Percentiles rank a stretch among this genome's conserved stretches.
These are phyloP conservation scores for Aspergillus versicolor DNA, from an alignment of 2,329 filamentous ascomycete genomes.

Conservation along the genomic window DNA sequence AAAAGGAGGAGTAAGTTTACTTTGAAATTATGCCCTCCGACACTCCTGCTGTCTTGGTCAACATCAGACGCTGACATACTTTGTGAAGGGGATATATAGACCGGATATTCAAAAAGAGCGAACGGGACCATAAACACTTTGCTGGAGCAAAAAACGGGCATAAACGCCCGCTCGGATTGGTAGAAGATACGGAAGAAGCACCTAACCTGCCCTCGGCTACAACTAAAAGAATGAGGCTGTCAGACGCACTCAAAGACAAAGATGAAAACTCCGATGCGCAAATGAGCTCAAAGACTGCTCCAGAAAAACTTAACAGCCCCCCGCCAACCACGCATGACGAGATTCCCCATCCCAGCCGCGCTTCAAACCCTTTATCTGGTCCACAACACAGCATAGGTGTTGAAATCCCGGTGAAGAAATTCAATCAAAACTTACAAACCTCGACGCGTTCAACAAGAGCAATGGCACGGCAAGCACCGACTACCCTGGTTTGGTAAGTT, in stretches of 20 bases:
- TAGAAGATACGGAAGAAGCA: conserved; percentile 6
- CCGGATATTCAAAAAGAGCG: conserved; percentile 25
- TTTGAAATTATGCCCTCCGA: neutral
- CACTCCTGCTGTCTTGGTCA: neutral
- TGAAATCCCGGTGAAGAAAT: conserved; percentile 32
- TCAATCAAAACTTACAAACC: conserved; percentile 6
- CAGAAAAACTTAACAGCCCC: conserved; percentile 1
- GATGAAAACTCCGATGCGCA: conserved; percentile 12
- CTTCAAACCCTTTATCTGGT: conserved; percentile 12
- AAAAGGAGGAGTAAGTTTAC: conserved; percentile 27
- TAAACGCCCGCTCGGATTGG: conserved; percentile 17
- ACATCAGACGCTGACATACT: conserved; percentile 8
- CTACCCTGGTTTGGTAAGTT: conserved; percentile 21
- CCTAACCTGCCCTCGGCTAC: conserved; percentile 10
- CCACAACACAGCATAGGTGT: conserved; percentile 11
- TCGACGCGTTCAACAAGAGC: conserved; percentile 31
- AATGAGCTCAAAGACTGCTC: conserved; percentile 3
- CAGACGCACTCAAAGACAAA: conserved; percentile 28
- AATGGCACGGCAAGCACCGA: conserved; percentile 22
- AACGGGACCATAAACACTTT: conserved; percentile 7
- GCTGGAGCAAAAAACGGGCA: conserved; percentile 4
- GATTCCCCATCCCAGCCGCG: conserved; percentile 1
- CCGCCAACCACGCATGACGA: neutral
- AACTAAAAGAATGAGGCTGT: conserved; percentile 31
- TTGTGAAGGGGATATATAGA: conserved; percentile 34